Evolutionary conservation across 116 monocot species (phyloP).

Genomic region (Posidonia oceanica): DNA sequence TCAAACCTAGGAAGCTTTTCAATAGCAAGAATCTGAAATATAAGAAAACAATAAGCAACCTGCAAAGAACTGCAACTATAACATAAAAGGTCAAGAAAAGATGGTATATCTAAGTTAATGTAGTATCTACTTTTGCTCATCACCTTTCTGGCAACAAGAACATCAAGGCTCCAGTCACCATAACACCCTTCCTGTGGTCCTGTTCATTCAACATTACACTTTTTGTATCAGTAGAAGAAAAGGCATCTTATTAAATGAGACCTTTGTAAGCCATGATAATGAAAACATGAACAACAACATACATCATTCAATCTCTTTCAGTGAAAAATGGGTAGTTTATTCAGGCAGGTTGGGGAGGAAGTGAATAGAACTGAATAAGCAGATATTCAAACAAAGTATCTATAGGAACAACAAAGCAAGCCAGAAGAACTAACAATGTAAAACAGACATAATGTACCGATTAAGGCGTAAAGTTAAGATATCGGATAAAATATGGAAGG

Average conservation of each 20-base stretch:
- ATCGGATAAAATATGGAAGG: no score
- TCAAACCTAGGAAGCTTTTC: slow-evolving; percentile 67
- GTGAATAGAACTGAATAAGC: background rate
- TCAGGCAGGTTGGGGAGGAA: background rate
- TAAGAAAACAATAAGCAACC: background rate
- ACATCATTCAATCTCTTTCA: background rate
- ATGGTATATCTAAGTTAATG: background rate
- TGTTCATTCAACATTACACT: slow-evolving; percentile 9
- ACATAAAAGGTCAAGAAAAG: background rate
- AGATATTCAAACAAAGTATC: no score
- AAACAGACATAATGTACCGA: no score
- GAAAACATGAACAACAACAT: background rate
- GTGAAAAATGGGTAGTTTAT: background rate
- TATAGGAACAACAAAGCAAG: no score
- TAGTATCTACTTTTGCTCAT: background rate
- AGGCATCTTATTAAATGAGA: no score
- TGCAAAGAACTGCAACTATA: background rate
- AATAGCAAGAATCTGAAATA: slow-evolving; percentile 54
- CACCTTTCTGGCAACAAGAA: slow-evolving; percentile 80
- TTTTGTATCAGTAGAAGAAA: background rate
- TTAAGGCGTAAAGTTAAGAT: no score
- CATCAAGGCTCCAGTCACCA: slow-evolving; percentile 84
- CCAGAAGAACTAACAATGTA: no score
- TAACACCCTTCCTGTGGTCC: slow-evolving; percentile 78
- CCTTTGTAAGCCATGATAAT: background rate